These are phyloP conservation scores for Garcia nutans DNA, from an alignment of 345 rosid species.

Conservation along the genomic window DNA sequence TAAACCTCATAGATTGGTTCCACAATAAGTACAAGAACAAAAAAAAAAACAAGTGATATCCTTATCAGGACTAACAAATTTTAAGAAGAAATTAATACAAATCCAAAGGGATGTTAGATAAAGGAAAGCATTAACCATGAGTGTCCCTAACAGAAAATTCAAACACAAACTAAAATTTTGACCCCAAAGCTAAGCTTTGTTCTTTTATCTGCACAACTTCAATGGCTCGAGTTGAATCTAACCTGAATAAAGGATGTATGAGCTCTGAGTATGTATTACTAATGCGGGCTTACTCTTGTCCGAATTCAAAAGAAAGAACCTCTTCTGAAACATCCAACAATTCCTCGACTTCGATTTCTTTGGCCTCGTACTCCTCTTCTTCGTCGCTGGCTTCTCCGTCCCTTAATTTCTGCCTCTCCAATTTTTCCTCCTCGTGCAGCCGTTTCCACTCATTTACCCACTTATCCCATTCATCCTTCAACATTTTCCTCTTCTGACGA, in stretches of 20 bases:
- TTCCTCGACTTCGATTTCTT: constrained; percentile 73
- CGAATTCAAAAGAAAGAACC: constrained; percentile 31
- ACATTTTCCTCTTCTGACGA: constrained; percentile 67
- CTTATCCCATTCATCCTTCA: constrained; percentile 93
- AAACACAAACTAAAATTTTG: neutral
- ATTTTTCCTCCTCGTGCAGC: constrained; percentile 63
- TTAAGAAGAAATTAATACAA: constrained; percentile 2
- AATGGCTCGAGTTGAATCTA: neutral
- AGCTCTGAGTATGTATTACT: neutral
- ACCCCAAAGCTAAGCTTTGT: neutral
- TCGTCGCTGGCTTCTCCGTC: constrained; percentile 90
- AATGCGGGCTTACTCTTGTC: constrained; percentile 9
- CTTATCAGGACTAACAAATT: constrained; percentile 10
- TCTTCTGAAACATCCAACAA: constrained; percentile 58
- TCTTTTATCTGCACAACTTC: neutral
- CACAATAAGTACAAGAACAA: neutral
- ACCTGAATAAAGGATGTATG: neutral
- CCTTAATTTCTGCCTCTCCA: constrained; percentile 57
- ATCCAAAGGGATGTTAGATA: neutral
- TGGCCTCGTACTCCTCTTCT: constrained; percentile 89
- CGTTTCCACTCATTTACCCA: constrained; percentile 72
- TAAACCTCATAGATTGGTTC: neutral
- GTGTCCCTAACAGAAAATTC: neutral
- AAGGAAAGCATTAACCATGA: neutral
- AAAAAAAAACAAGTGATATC: neutral